Base-by-base conservation (phyloP, 2,329 filamentous ascomycete species). In the Torrubiellomyces zombiae region DNA sequence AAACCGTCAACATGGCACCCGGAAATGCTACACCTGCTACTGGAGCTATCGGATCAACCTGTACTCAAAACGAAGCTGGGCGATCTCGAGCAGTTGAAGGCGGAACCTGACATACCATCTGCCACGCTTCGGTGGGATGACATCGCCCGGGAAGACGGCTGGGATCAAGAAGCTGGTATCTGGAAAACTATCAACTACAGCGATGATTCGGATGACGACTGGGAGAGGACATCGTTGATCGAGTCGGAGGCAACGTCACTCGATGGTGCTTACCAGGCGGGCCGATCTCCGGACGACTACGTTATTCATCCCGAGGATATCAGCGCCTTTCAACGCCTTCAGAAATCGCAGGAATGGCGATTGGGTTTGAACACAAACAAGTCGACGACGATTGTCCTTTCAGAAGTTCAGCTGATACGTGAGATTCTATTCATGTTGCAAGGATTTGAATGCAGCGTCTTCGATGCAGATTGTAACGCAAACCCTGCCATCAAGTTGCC, bases 361-460 rank as follows among this genome's bases (percentile, higher is more conserved):
- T 29, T 21, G 2, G 30, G 33, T 28, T 53, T 26, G 28, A 48
- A 31, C 32, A 61, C 21, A 24, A 50, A 27, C 25, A 51, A 56
- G 12, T 24, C 42, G 4, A 31, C 38, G 7, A 60, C 60, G 28
- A 45, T 55, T 1, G 38, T 49, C 2, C 55, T 86, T 5, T 67
- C 76, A 0, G 85, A 93, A 43, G 55, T 78, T 2, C 72, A 85
- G 34, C 56, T 74, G 8, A 54, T 85, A 14, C 69, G 82, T 23
- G 83, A 95, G 27, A 67, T 71, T 0, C 56, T 94, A 1, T 86
- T 81, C 39, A 91, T 94, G 80, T 62, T 95, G 0, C 67, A 71
- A 27, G 85, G 85, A 1, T 54, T 89, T 4, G 65, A 73, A 5
- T 86, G 78, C 3, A 75, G 71, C 2, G 43, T 93, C 1, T 93